Evolutionary conservation across 495 filamentous ascomycete species (phyloP), one percentile per base, ranked within the genome.

Genomic region (Bathelium albidoporum): DNA sequence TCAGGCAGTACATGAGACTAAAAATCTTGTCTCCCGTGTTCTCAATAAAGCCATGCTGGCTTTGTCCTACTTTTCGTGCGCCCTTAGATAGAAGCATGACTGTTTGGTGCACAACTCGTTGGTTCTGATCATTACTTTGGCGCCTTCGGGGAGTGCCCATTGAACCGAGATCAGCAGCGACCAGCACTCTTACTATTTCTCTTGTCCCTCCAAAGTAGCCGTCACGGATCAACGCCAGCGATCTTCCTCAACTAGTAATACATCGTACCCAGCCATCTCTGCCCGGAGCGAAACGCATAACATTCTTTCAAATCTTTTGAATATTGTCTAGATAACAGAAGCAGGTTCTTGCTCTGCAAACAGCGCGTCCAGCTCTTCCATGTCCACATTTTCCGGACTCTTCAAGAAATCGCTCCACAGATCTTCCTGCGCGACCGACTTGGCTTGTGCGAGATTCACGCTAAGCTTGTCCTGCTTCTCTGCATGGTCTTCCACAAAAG

Each of bases 341-440:
- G 49, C 24, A 29, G 20, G 9, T 28, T 55, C 49, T 24, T 55
- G 49, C 20, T 55, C 49, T 9, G 4, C 81, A 73, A 98, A 83
- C 77, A 97, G 81, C 63, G 91, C 86, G 71, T 98, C 94, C 1
- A 98, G 82, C 79, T 98, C 94, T 53, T 95, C 89, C 36, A 98
- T 81, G 75, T 90, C 90, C 59, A 98, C 85, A 60, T 83, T 89
- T 75, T 97, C 94, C 0, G 91, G 91, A 73, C 87, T 93, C 64
- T 85, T 81, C 66, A 89, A 78, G 66, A 91, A 88, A 75, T 86
- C 71, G 76, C 76, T 26, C 78, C 79, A 62, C 76, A 76, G 60
- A 78, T 73, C 67, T 64, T 73, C 66, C 44, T n/a, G 16, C 58
- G 28, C 63, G 16, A 31, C 16, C 18, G 58, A 41, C 29, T 66